A percentile compares a stretch with the other conserved stretches of the same genome.
Evolutionary conservation across 2,329 filamentous ascomycete genomes (phyloP).

Genomic region (Penicillium sp.): DNA sequence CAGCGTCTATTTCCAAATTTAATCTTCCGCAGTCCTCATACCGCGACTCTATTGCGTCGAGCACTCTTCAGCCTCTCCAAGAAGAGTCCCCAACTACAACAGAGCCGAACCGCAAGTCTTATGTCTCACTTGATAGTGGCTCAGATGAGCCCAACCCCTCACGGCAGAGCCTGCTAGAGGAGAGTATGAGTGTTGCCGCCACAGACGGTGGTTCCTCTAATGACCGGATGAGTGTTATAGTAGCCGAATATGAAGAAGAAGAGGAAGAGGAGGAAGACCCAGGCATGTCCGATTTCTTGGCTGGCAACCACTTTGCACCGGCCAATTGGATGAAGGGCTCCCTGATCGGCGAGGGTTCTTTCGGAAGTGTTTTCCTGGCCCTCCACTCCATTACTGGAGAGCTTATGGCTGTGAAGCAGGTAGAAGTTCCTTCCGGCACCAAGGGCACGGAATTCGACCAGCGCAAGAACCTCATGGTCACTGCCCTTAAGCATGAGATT

Average conservation of each 20-base stretch:
- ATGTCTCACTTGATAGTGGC: slow-evolving; percentile 69
- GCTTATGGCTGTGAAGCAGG: slow-evolving; percentile 97
- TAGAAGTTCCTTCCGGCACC: slow-evolving; percentile 81
- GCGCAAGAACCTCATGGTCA: slow-evolving; percentile 97
- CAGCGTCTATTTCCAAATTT: slow-evolving; percentile 61
- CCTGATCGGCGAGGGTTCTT: slow-evolving; percentile 93
- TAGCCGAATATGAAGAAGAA: slow-evolving; percentile 78
- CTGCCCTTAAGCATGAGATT: slow-evolving; percentile 95
- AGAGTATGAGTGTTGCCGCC: slow-evolving; percentile 67
- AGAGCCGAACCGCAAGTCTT: slow-evolving; percentile 90
- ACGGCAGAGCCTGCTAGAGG: slow-evolving; percentile 82
- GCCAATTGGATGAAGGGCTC: slow-evolving; percentile 99
- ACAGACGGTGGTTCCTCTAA: slow-evolving; percentile 72
- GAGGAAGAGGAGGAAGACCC: slow-evolving; percentile 52
- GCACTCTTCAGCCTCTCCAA: slow-evolving; percentile 82
- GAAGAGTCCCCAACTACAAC: slow-evolving; percentile 73
- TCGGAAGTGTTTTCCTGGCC: slow-evolving; percentile 92
- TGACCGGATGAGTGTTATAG: slow-evolving; percentile 77
- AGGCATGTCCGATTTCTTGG: slow-evolving; percentile 84
- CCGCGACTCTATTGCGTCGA: slow-evolving; percentile 86
- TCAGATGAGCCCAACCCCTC: slow-evolving; percentile 76
- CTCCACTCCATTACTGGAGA: slow-evolving; percentile 95
- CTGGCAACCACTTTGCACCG: slow-evolving; percentile 91
- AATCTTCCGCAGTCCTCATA: slow-evolving; percentile 64
- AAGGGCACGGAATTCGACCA: slow-evolving; percentile 78